Evolutionary conservation across 2,329 filamentous ascomycete genomes (phyloP).

Genomic region (Apiospora marii): DNA sequence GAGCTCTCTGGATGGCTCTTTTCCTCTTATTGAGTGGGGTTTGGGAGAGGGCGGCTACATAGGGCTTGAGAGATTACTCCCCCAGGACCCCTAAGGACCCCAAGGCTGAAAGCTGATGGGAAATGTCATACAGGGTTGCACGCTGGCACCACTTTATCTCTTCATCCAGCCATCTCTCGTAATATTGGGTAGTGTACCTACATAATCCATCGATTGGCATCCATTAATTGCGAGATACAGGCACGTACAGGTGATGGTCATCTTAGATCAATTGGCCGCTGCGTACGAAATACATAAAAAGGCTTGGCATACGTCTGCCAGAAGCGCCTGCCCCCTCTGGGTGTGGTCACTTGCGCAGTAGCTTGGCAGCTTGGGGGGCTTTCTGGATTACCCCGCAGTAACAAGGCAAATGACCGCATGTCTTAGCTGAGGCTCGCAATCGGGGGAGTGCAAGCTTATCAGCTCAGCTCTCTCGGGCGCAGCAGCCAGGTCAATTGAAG

Average conservation of each 20-base stretch:
- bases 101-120: background rate
- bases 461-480: slow-evolving; percentile 3
- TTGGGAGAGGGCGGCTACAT: background rate
- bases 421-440: background rate
- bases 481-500: background rate
- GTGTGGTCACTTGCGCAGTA: slow-evolving; percentile 6
- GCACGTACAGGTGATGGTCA: background rate
- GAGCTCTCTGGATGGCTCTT: background rate
- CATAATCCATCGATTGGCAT: background rate
- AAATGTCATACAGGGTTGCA: background rate
- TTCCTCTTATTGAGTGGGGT: background rate
- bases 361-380: background rate
- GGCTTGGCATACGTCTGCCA: background rate
- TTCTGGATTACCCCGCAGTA: slow-evolving; percentile 4
- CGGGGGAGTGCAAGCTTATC: background rate
- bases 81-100: background rate
- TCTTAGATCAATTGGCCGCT: background rate
- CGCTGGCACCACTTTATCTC: background rate
- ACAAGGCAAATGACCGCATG: slow-evolving; percentile 20
- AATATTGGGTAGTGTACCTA: background rate
- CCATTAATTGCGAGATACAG: background rate
- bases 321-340: slow-evolving; percentile 1
- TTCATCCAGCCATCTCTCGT: background rate
- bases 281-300: background rate
- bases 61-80: background rate